These are phyloP conservation scores for Biscutella auriculata DNA, from an alignment of 441 rosid species.

Conservation along the genomic window DNA sequence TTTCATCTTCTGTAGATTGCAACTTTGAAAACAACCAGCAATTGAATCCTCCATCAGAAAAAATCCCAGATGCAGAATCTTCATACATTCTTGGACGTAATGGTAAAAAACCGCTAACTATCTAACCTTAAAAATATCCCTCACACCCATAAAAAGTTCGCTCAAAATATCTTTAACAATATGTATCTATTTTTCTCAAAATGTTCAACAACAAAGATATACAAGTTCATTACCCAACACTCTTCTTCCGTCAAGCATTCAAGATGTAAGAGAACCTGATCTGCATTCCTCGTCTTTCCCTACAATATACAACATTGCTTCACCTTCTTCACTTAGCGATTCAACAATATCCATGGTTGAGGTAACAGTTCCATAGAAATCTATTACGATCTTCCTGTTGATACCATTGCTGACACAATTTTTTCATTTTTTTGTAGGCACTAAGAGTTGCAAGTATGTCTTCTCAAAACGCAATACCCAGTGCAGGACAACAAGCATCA, in stretches of 20 bases:
- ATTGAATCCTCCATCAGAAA: conserved; percentile 42
- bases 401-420: background rate
- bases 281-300: conserved; percentile 75
- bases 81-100: conserved; percentile 11
- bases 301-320: conserved; percentile 47
- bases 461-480: conserved; percentile 7
- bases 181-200: background rate
- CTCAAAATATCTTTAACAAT: background rate
- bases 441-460: conserved; percentile 51
- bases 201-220: conserved; percentile 45
- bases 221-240: conserved; percentile 60
- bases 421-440: conserved; percentile 37
- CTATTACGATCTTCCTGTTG: background rate
- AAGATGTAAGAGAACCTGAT: conserved; percentile 60
- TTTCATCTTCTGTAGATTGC: conserved; percentile 51
- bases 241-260: conserved; percentile 50
- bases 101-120: background rate
- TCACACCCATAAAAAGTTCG: background rate
- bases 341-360: conserved; percentile 62
- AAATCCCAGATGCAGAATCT: conserved; percentile 65
- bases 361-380: conserved; percentile 25
- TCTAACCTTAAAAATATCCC: background rate
- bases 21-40: conserved; percentile 50
- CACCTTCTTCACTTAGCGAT: conserved; percentile 47
- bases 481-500: conserved; percentile 15